These are phyloP conservation scores for Cercospora sesami DNA, from an alignment of 2,329 filamentous ascomycete species.

Conservation along the genomic window DNA sequence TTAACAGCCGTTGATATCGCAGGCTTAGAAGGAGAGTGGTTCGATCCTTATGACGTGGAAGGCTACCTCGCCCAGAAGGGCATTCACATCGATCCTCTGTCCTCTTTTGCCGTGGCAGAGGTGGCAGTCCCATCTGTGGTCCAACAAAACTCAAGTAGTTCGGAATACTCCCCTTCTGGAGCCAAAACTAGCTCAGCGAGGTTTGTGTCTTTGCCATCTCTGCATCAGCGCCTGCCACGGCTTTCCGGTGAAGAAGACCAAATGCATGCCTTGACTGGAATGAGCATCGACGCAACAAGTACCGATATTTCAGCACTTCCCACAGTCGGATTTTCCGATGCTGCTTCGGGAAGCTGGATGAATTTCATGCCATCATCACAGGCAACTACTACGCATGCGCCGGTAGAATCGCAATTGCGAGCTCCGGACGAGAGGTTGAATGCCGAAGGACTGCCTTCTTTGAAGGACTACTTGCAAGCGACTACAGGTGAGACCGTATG, in stretches of 20 bases:
- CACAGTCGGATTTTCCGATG: no score
- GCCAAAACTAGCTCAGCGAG: background rate
- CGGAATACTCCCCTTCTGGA: background rate
- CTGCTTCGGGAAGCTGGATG: no score
- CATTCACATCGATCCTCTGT: slow-evolving; percentile 61
- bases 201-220: background rate
- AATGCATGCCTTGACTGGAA: no score
- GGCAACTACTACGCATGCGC: no score
- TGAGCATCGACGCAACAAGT: no score
- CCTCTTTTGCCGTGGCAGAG: slow-evolving; percentile 62
- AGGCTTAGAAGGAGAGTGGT: slow-evolving; percentile 72
- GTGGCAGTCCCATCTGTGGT: slow-evolving; percentile 6
- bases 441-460: no score
- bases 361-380: no score
- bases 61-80: slow-evolving; percentile 66
- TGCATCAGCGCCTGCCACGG: background rate
- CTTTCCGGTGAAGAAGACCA: background rate
- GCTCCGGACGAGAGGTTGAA: no score
- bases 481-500: background rate
- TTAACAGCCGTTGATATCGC: slow-evolving; percentile 51
- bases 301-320: no score
- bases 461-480: no score
- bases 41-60: slow-evolving; percentile 75
- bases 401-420: no score
- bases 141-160: background rate